These are phyloP conservation scores for Rhizoclosmatium sp. DNA, from an alignment of 192 early-diverging fungal species.

Conservation along the genomic window DNA sequence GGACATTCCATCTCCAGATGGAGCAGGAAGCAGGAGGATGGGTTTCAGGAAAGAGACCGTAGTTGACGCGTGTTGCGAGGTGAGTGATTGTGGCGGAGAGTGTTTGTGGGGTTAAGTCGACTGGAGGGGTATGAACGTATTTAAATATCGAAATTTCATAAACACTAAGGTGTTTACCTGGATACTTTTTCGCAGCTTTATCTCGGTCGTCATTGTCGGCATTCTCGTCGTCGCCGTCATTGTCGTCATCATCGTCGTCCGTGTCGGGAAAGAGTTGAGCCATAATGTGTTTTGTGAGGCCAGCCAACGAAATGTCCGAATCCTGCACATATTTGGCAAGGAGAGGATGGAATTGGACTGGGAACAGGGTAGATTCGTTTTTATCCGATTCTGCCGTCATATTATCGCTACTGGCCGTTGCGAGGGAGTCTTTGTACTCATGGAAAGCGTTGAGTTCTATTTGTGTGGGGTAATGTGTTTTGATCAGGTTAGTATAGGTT, in stretches of 20 bases:
- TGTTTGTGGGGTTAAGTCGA: background rate
- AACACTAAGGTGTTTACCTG: background rate
- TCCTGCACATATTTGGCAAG: slow-evolving; percentile 27
- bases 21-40: background rate
- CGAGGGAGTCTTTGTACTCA: slow-evolving; percentile 6
- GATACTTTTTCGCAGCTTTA: background rate
- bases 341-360: slow-evolving; percentile 14
- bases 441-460: slow-evolving; percentile 17
- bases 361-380: background rate
- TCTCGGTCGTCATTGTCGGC: background rate
- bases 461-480: background rate
- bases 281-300: background rate
- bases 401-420: background rate
- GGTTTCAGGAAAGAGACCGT: background rate
- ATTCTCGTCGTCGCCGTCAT: background rate
- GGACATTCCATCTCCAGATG: slow-evolving; percentile 29
- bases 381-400: background rate
- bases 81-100: background rate
- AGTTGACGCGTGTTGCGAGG: slow-evolving; percentile 11
- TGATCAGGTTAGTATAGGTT: background rate
- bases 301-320: background rate
- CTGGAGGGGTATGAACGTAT: background rate
- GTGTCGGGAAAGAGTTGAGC: slow-evolving; percentile 8
- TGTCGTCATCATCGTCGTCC: slow-evolving; percentile 22
- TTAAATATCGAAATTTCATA: no score